These are phyloP conservation scores for Cinnamomum micranthum DNA, from an alignment of 164 flowering plant species.

Conservation along the genomic window DNA sequence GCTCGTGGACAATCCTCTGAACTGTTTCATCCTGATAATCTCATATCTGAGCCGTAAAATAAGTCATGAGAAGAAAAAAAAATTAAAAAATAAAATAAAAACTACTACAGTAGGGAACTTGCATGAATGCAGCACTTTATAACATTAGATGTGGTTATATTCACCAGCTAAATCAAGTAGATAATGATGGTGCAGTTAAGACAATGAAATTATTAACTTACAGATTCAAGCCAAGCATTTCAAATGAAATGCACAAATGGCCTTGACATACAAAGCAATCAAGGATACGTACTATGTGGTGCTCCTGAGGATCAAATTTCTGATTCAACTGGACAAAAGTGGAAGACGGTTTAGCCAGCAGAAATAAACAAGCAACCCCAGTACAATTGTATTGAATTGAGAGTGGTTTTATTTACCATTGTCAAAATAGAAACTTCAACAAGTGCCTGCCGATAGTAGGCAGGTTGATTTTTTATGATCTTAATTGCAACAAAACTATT, in stretches of 20 bases:
- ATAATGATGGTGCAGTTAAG: too few species aligned
- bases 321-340: constrained; percentile 61
- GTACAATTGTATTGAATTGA: background rate
- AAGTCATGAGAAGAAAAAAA: constrained; percentile 8
- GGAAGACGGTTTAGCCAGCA: background rate
- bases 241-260: constrained; percentile 94
- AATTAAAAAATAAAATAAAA: background rate
- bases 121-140: too few species aligned
- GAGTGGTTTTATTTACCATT: constrained; percentile 37
- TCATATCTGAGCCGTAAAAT: constrained; percentile 56
- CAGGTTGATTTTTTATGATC: constrained; percentile 93
- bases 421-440: constrained; percentile 93
- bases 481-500: constrained; percentile 84
- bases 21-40: constrained; percentile 82
- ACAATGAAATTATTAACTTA: constrained; percentile 38
- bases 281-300: constrained; percentile 96
- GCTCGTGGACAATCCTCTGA: constrained; percentile 82
- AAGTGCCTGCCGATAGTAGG: constrained; percentile 93
- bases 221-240: constrained; percentile 89
- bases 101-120: too few species aligned
- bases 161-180: too few species aligned
- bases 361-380: background rate
- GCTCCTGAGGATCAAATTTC: constrained; percentile 89
- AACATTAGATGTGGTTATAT: too few species aligned
- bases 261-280: constrained; percentile 82